Conservation (phyloP, 768 basidiomycete genomes). For the Pleurotus ostreatus region DNA sequence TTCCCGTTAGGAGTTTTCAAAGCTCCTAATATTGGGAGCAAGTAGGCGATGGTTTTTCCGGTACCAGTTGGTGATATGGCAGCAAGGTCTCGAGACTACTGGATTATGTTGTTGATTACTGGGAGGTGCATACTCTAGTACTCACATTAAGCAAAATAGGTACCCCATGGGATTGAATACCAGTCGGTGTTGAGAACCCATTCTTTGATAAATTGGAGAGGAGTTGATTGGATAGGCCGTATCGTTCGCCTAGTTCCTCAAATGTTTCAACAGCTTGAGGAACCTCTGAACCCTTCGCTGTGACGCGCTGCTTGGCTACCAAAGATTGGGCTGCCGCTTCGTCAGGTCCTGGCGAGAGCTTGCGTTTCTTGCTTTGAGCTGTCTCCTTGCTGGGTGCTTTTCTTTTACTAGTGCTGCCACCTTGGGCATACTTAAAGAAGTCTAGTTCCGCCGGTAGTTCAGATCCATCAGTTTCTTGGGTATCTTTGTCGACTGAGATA, state of each 20-base stretch:
- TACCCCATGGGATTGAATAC: conserved; percentile 75
- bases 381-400: conserved; percentile 27
- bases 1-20: conserved; percentile 47
- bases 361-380: conserved; percentile 29
- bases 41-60: conserved; percentile 93
- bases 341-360: conserved; percentile 25
- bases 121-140: neutral
- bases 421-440: conserved; percentile 86
- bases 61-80: conserved; percentile 97
- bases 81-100: conserved; percentile 76
- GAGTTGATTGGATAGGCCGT: conserved; percentile 54
- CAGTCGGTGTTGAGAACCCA: conserved; percentile 68
- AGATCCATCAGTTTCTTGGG: conserved; percentile 20
- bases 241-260: conserved; percentile 51
- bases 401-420: conserved; percentile 46
- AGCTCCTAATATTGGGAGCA: conserved; percentile 72
- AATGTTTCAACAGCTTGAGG: conserved; percentile 61
- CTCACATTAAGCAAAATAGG: conserved; percentile 78
- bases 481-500: neutral
- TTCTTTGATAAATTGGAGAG: conserved; percentile 59
- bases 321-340: conserved; percentile 19
- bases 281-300: conserved; percentile 67
- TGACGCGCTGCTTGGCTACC: conserved; percentile 54
- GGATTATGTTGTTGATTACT: conserved; percentile 6
- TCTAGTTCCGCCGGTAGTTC: conserved; percentile 78